Base-by-base conservation (phyloP, 1,139 yeast genomes). In the Arxiozyma slooffiae region DNA sequence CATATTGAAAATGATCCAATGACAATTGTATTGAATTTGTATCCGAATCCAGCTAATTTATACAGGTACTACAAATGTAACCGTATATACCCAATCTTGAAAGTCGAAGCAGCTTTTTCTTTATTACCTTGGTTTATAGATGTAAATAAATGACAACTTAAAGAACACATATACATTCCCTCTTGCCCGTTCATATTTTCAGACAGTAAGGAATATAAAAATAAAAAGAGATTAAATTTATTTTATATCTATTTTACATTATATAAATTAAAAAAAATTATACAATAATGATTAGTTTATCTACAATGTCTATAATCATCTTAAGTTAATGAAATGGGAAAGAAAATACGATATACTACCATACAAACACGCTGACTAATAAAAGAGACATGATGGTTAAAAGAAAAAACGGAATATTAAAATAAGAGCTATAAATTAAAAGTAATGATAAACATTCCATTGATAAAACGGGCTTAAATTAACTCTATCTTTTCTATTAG, bases 51-150 rank as follows among this genome's bases (percentile, higher is more conserved):
- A 7, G 56, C 55, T 4, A 64, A 63, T 44, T 43, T 63, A 21
- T 64, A 61, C 46, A 64, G 68, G 68, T 55, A 60, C 47, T 64
- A 62, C 48, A 50, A 52, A 46, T 63, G 66, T 65, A 60, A 38
- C 51, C 8, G 5, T 22, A 11, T 23, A 36, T 42, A 37, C 18
- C 26, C 16, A 20, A 11, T 26, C 41, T n/a, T n/a, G n/a, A n/a
- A 5, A 37, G 26, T 40, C 34, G 16, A 38, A 42, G 18, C 14
- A 34, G 30, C 11, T 17, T 30, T 46, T 39, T 38, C 8, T 20
- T 21, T 37, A 5, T 18, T 44, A 14, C 11, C n/a, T 2, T 14
- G 14, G n/a, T 30, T 30, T 30, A n/a, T 30, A 30, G 4, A 30
- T 30, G 14, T 9, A 30, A 30, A 30, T 30, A 30, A 30, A 3